phyloP scores from a whole-genome alignment of 1,284 basidiomycete species.

The Ustilago hordei region DNA sequence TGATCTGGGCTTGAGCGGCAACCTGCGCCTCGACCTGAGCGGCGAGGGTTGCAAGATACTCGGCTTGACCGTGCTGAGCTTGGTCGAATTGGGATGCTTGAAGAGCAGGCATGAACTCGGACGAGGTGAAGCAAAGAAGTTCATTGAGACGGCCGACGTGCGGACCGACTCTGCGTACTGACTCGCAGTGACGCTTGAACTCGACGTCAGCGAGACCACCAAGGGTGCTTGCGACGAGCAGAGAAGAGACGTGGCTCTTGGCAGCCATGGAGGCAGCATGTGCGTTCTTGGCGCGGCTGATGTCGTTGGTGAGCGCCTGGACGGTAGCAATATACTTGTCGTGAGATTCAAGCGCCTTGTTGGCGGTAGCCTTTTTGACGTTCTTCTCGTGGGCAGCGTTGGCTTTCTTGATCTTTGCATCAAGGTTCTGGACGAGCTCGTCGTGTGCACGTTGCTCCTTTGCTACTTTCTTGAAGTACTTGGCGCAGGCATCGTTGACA shows the following conservation, averaged over 20 bases:
- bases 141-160: conserved; percentile 60
- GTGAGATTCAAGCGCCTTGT: conserved; percentile 60
- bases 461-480: conserved; percentile 67
- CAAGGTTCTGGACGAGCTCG: conserved; percentile 59
- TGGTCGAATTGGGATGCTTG: conserved; percentile 58
- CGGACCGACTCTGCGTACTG: conserved; percentile 55
- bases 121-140: conserved; percentile 59
- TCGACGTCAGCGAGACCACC: conserved; percentile 65
- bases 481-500: conserved; percentile 65
- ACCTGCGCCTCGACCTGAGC: conserved; percentile 47
- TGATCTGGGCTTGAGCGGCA: conserved; percentile 43
- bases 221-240: conserved; percentile 55
- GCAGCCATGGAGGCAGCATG: conserved; percentile 58
- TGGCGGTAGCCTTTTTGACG: conserved; percentile 47
- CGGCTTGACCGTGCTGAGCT: conserved; percentile 52
- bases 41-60: conserved; percentile 47
- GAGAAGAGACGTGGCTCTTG: conserved; percentile 56
- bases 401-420: conserved; percentile 68
- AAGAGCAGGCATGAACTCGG: conserved; percentile 62
- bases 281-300: conserved; percentile 49
- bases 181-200: conserved; percentile 63
- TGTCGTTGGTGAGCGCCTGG: conserved; percentile 58
- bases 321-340: conserved; percentile 66
- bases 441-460: conserved; percentile 67
- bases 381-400: conserved; percentile 65